Conservation (phyloP, 345 rosid species). For the Raphanus raphanistrum region DNA sequence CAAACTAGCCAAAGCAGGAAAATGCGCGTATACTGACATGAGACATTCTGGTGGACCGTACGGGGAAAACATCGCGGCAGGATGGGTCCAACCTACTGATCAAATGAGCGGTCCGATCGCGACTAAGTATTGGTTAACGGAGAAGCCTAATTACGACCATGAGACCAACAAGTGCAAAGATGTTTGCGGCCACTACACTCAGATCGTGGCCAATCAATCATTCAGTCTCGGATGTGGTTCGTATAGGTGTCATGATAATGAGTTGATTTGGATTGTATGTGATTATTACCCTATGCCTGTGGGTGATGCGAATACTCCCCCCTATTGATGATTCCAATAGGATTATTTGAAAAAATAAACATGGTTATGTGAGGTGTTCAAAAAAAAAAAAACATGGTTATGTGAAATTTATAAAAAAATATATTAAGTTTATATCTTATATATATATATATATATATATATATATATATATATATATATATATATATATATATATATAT, state of each 20-base stretch:
- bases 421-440: not conserved
- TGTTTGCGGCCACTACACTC: constrained; percentile 67
- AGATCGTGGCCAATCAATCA: constrained; percentile 63
- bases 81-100: constrained; percentile 33
- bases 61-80: constrained; percentile 54
- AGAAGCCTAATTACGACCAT: constrained; percentile 54
- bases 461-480: not conserved
- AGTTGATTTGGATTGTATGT: constrained; percentile 50
- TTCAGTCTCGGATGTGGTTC: constrained; percentile 62
- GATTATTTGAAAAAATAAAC: not conserved
- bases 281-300: constrained; percentile 50
- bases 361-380: not conserved
- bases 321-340: constrained; percentile 14
- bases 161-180: constrained; percentile 45
- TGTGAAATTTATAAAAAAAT: not conserved
- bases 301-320: constrained; percentile 38
- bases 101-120: constrained; percentile 43
- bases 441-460: not conserved
- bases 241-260: constrained; percentile 52
- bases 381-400: not conserved
- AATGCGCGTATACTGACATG: constrained; percentile 32
- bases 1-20: constrained; percentile 17
- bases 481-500: no score
- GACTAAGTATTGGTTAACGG: constrained; percentile 52
- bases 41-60: constrained; percentile 52